phyloP scores from a whole-genome alignment of 306 rosid species.

The Arachis stenosperma region DNA sequence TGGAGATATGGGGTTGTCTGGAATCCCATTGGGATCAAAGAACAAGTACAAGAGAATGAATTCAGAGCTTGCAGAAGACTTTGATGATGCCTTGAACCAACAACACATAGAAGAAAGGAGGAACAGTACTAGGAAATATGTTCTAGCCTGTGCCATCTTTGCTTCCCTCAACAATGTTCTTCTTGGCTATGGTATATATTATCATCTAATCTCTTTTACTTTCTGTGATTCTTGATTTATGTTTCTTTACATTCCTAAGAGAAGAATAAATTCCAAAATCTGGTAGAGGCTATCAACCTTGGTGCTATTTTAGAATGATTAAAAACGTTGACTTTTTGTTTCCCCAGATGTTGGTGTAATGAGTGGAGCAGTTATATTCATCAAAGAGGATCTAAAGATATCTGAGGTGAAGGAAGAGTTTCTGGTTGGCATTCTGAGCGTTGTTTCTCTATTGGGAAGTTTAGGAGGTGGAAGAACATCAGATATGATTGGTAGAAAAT shows the following conservation, averaged over 20 bases:
- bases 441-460: slow-evolving; percentile 77
- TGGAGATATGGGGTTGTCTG: slow-evolving; percentile 58
- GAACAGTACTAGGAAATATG: slow-evolving; percentile 60
- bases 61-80: slow-evolving; percentile 51
- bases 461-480: slow-evolving; percentile 81
- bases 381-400: slow-evolving; percentile 77
- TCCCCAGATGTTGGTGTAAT: slow-evolving; percentile 78
- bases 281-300: not conserved
- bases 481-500: slow-evolving; percentile 70
- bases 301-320: not conserved
- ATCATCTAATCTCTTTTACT: not conserved
- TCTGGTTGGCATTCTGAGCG: slow-evolving; percentile 74
- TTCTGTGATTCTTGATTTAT: slow-evolving; percentile 1
- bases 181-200: slow-evolving; percentile 71
- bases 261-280: not conserved
- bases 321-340: not conserved
- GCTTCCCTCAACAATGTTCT: slow-evolving; percentile 90
- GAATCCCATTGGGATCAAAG: slow-evolving; percentile 57
- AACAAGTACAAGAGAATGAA: slow-evolving; percentile 73
- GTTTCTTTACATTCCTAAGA: not conserved
- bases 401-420: slow-evolving; percentile 76
- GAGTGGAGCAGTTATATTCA: slow-evolving; percentile 87
- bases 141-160: slow-evolving; percentile 69
- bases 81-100: slow-evolving; percentile 48
- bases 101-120: slow-evolving; percentile 43